These are phyloP conservation scores for Trichoderma sp. DNA, from an alignment of 2,329 filamentous ascomycete species.

Conservation along the genomic window DNA sequence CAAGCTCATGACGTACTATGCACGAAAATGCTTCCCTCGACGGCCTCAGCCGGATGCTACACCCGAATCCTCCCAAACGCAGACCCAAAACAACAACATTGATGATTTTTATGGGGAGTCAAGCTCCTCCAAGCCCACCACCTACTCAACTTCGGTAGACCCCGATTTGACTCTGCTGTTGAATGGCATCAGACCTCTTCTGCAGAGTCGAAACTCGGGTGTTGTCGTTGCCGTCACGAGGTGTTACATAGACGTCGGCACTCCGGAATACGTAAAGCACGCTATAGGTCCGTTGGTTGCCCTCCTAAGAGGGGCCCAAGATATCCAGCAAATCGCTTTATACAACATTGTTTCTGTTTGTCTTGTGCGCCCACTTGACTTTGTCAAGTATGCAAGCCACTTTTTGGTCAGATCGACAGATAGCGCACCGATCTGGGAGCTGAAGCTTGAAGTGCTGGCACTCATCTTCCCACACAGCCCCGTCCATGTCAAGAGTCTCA, in stretches of 20 bases:
- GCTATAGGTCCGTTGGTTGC: conserved; percentile 84
- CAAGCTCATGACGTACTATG: conserved; percentile 78
- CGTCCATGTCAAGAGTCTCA: conserved; percentile 73
- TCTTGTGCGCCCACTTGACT: conserved; percentile 70
- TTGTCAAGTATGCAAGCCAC: conserved; percentile 83
- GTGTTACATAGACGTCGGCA: conserved; percentile 82
- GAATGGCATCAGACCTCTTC: conserved; percentile 73
- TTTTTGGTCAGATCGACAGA: conserved; percentile 84
- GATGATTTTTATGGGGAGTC: conserved; percentile 80
- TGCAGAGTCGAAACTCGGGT: conserved; percentile 89
- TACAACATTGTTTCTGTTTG: conserved; percentile 96
- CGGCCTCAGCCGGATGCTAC: conserved; percentile 57
- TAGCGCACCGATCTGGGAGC: conserved; percentile 75
- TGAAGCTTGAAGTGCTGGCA: conserved; percentile 89
- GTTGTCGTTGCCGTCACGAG: conserved; percentile 86
- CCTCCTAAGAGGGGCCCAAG: conserved; percentile 76
- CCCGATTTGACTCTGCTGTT: conserved; percentile 80
- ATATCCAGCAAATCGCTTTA: conserved; percentile 85
- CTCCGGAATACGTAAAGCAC: conserved; percentile 67
- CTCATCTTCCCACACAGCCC: conserved; percentile 84
- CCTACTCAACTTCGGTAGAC: conserved; percentile 59
- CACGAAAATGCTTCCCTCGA: conserved; percentile 80
- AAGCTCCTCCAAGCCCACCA: conserved; percentile 39
- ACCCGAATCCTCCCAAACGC: background rate
- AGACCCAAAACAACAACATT: conserved; percentile 32